Evolutionary conservation across 495 filamentous ascomycete genomes (phyloP).

Genomic region (Penicillium alfredii): DNA sequence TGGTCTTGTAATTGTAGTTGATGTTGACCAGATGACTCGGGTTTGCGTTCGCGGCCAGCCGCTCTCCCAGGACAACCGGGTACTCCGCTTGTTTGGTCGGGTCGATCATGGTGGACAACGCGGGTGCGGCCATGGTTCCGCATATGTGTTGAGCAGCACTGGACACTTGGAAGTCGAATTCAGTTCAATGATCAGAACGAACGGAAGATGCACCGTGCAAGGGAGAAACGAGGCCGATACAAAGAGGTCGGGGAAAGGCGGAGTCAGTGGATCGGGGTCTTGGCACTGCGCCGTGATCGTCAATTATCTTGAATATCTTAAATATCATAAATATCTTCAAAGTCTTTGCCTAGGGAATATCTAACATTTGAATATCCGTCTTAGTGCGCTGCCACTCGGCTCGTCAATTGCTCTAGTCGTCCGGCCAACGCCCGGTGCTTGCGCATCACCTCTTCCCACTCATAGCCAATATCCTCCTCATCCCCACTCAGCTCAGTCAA

Average conservation of each 20-base stretch:
- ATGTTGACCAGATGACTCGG: constrained; percentile 34
- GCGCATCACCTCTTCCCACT: constrained; percentile 90
- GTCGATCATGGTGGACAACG: constrained; percentile 39
- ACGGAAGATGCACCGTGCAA: no score
- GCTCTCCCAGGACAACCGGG: constrained; percentile 41
- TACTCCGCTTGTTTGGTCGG: constrained; percentile 47
- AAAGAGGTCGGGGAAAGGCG: no score
- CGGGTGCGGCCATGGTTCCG: constrained; percentile 33
- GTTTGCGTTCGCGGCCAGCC: constrained; percentile 23
- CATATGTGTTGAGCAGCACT: constrained; percentile 1
- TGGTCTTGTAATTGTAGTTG: constrained; percentile 51
- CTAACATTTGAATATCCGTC: neutral
- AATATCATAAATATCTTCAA: no score
- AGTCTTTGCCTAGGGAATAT: no score
- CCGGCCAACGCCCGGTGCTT: constrained; percentile 85
- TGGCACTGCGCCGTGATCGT: no score
- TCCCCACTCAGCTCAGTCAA: constrained; percentile 62
- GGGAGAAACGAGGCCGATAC: no score
- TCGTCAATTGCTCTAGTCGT: constrained; percentile 73
- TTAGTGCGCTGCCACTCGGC: constrained; percentile 21
- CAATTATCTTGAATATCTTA: no score
- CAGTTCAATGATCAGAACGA: no score
- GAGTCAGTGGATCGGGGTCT: no score
- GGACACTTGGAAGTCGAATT: no score
- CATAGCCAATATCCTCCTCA: constrained; percentile 44